A percentile compares a stretch with the other conserved stretches of the same genome.
Evolutionary conservation across 192 early-diverging fungal genomes (phyloP).

Genomic region (Coemansia sp.): DNA sequence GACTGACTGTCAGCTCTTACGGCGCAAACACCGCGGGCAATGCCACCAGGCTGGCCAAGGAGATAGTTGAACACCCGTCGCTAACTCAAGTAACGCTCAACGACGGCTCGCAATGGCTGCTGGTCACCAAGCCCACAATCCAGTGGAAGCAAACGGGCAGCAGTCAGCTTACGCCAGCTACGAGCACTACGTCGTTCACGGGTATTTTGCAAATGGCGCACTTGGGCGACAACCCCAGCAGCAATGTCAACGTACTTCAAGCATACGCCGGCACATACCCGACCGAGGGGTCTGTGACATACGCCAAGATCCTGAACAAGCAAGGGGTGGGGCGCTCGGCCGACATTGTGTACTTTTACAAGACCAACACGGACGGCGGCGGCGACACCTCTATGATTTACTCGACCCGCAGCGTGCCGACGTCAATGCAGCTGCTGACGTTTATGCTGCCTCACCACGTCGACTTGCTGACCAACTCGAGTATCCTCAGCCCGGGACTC

Average conservation of each 20-base stretch:
- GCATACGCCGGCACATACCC: conserved; percentile 50
- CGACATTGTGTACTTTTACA: conserved; percentile 43
- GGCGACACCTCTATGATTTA: conserved; percentile 21
- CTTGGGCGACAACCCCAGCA: conserved; percentile 36
- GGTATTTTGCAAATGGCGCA: conserved; percentile 57
- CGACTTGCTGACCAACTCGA: conserved; percentile 19
- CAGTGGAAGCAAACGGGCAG: conserved; percentile 34
- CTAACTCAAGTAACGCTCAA: conserved; percentile 51
- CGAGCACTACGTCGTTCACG: conserved; percentile 14
- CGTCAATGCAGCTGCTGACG: conserved; percentile 40
- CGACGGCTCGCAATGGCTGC: conserved; percentile 54
- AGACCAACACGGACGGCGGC: conserved; percentile 40
- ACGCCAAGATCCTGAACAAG: conserved; percentile 39
- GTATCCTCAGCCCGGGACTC: conserved; percentile 17
- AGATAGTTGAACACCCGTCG: conserved; percentile 30
- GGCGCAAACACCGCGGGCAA: conserved; percentile 3
- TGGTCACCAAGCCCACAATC: conserved; percentile 42
- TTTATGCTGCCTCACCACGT: conserved; percentile 58
- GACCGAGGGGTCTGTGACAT: conserved; percentile 50
- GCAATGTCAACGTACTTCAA: conserved; percentile 50
- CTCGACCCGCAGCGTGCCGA: conserved; percentile 6
- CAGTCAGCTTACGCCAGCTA: neutral
- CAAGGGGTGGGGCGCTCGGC: conserved; percentile 26
- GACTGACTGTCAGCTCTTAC: conserved; percentile 28
- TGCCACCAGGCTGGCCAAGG: conserved; percentile 18